Percentiles rank a stretch among this genome's conserved stretches.
Evolutionary conservation across 495 filamentous ascomycete species (phyloP).

Genomic region (Jackrogersella minutella): DNA sequence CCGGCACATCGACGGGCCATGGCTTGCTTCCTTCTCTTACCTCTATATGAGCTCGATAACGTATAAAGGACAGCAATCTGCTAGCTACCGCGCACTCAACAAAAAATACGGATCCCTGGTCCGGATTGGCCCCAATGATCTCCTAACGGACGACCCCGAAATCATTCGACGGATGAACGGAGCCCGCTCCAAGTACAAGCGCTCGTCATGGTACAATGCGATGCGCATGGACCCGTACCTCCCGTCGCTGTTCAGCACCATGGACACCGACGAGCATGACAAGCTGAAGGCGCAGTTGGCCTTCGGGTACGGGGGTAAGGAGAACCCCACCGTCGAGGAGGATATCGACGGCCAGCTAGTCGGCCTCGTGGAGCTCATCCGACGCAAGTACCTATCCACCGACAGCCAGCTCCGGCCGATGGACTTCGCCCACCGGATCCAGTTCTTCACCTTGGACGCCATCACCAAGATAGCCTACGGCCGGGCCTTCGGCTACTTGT

Average conservation of each 20-base stretch:
- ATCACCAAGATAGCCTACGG: slow-evolving; percentile 59
- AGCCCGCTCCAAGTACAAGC: slow-evolving; percentile 46
- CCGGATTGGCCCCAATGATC: slow-evolving; percentile 50
- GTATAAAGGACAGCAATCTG: slow-evolving; percentile 27
- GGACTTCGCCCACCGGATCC: slow-evolving; percentile 49
- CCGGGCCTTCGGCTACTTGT: slow-evolving; percentile 56
- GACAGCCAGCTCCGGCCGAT: slow-evolving; percentile 40
- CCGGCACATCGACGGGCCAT: slow-evolving; percentile 39
- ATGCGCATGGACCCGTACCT: slow-evolving; percentile 44
- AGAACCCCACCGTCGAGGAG: slow-evolving; percentile 50
- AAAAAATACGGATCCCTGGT: slow-evolving; percentile 46
- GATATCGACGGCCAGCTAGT: slow-evolving; percentile 51
- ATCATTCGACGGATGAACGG: slow-evolving; percentile 49
- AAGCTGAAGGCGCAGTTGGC: slow-evolving; percentile 48
- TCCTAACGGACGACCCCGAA: slow-evolving; percentile 52
- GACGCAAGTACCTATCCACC: slow-evolving; percentile 50
- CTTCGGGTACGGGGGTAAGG: slow-evolving; percentile 55
- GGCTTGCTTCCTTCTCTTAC: slow-evolving; percentile 32
- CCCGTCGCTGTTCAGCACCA: slow-evolving; percentile 17
- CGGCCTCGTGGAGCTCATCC: slow-evolving; percentile 47
- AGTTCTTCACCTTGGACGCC: slow-evolving; percentile 57
- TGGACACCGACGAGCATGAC: slow-evolving; percentile 43
- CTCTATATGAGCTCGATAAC: slow-evolving; percentile 36
- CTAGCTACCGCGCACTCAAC: slow-evolving; percentile 18
- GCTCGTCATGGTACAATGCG: slow-evolving; percentile 47